phyloP scores from a whole-genome alignment of 495 filamentous ascomycete genomes.

The Podospora didyma region DNA sequence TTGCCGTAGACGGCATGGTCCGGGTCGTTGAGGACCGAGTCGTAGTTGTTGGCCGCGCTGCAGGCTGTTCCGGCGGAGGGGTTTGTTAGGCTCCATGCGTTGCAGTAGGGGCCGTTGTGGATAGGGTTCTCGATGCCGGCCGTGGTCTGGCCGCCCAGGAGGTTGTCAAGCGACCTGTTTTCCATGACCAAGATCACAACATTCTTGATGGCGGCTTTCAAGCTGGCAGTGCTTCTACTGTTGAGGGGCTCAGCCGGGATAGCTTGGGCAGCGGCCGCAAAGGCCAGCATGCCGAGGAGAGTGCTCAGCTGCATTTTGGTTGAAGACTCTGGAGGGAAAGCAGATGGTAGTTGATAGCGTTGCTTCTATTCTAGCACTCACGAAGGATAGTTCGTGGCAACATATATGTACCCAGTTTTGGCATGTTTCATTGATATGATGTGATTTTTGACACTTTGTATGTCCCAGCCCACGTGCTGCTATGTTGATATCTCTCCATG shows the following conservation, averaged over 20 bases:
- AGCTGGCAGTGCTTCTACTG: not conserved
- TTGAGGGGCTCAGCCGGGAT: not conserved
- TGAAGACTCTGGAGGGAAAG: not conserved
- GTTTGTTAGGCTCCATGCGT: constrained; percentile 36
- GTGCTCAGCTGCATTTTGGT: not conserved
- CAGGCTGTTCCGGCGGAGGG: constrained; percentile 34
- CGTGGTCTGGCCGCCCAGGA: constrained; percentile 26
- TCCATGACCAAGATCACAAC: constrained; percentile 32
- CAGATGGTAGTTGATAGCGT: not conserved
- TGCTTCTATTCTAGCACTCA: not conserved
- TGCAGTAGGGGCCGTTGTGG: constrained; percentile 24
- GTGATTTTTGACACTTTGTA: too few species aligned
- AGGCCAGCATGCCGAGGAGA: constrained; percentile 5
- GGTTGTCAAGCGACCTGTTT: constrained; percentile 31
- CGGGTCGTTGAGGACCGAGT: constrained; percentile 46
- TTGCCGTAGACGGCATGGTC: constrained; percentile 47
- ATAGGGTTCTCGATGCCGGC: constrained; percentile 19
- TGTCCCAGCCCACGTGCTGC: too few species aligned
- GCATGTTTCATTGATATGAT: too few species aligned
- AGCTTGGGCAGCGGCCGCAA: constrained; percentile 2
- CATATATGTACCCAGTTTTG: too few species aligned
- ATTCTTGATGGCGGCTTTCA: constrained; percentile 28
- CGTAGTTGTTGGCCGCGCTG: constrained; percentile 37
- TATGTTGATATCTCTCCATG: too few species aligned
- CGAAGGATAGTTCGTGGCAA: too few species aligned